phyloP scores from a whole-genome alignment of 106 monocot genomes.

The Dactylorhiza incarnata region DNA sequence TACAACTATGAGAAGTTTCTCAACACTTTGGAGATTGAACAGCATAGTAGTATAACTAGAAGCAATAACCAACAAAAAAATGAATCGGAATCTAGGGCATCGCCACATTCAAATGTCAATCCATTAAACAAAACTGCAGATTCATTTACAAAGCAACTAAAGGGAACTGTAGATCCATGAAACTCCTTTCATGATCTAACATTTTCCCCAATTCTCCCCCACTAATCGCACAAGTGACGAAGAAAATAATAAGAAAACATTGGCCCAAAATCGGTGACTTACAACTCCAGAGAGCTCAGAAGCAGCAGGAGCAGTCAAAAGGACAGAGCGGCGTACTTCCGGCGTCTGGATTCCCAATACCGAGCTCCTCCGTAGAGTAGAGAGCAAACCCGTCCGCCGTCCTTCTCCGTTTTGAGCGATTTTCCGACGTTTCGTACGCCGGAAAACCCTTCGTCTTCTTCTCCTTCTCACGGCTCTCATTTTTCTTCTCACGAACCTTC shows the following conservation, averaged over 20 bases:
- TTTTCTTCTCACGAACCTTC: conserved; percentile 1
- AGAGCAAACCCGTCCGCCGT: conserved; percentile 58
- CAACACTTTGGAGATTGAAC: too few relatives aligned
- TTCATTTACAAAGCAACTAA: too few relatives aligned
- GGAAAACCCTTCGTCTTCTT: background rate
- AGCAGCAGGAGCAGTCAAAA: conserved; percentile 78
- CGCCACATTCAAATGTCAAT: too few relatives aligned
- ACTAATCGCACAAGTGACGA: too few relatives aligned
- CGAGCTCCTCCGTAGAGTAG: conserved; percentile 60
- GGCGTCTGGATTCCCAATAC: conserved; percentile 44
- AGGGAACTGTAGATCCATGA: too few relatives aligned
- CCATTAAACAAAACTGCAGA: too few relatives aligned
- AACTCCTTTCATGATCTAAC: too few relatives aligned
- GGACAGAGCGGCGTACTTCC: conserved; percentile 74
- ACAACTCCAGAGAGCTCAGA: conserved; percentile 27
- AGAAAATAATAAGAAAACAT: background rate
- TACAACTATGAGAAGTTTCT: too few relatives aligned
- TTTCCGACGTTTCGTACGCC: background rate
- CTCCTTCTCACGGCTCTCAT: background rate
- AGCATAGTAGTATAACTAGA: too few relatives aligned
- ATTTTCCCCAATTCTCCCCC: too few relatives aligned
- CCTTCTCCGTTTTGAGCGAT: conserved; percentile 28
- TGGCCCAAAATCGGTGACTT: background rate
- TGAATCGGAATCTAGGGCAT: too few relatives aligned
- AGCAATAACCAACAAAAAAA: too few relatives aligned